Conservation (phyloP, 139 green algal genomes). For the Micractinium sp. region DNA sequence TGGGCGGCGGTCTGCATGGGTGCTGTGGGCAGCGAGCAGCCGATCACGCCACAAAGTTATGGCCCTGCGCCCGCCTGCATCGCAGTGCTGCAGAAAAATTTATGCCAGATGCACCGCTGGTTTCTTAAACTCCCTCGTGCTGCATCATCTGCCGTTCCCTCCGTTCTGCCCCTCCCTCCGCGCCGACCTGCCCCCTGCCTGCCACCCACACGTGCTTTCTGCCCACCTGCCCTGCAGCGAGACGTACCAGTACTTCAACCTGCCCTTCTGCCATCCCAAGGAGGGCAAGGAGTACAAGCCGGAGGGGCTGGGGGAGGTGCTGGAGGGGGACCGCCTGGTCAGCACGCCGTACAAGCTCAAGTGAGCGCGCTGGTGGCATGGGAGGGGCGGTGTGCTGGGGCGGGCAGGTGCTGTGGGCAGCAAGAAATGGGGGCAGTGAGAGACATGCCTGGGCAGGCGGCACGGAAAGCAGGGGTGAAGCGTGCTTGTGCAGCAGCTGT, state of each 20-base stretch:
- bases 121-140: too few relatives aligned
- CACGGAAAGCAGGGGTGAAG: too few relatives aligned
- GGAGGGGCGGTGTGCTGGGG: neutral
- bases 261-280: constrained; percentile 92
- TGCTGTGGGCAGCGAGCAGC: neutral
- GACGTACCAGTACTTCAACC: constrained; percentile 96
- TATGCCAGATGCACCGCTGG: too few relatives aligned
- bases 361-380: neutral
- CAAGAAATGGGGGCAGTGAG: too few relatives aligned
- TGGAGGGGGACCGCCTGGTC: constrained; percentile 77
- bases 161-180: too few relatives aligned
- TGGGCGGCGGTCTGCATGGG: neutral
- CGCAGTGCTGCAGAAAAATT: too few relatives aligned
- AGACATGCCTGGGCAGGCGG: too few relatives aligned
- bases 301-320: constrained; percentile 88
- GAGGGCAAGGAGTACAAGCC: constrained; percentile 84
- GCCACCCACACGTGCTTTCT: neutral
- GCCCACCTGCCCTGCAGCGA: constrained; percentile 62
- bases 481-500: too few relatives aligned
- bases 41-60: too few relatives aligned
- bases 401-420: neutral
- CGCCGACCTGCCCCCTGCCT: too few relatives aligned
- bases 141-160: neutral
- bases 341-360: constrained; percentile 80
- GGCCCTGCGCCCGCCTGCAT: neutral